Base-by-base conservation (phyloP, 1,284 basidiomycete species). In the Irpex sp. region DNA sequence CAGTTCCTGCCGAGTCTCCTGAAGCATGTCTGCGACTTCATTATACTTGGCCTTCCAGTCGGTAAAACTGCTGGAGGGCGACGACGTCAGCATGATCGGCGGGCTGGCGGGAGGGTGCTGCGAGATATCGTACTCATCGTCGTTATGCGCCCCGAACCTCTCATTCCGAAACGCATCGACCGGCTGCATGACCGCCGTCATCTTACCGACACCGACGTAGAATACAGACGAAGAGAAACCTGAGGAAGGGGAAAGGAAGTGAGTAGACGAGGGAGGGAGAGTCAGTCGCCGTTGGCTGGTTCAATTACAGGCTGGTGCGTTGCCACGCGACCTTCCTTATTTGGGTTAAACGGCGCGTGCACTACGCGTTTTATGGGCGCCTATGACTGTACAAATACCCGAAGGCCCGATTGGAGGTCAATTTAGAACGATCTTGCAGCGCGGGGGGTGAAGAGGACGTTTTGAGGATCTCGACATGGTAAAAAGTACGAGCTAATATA, bases 31-130 rank as follows among this genome's bases (percentile, higher is more conserved):
- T 61, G 89, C 84, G 59, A 91, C 89, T 76, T 94, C 90, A 73
- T 90, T 83, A 75, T 94, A 95, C 77, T 93, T 95, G 67, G 86
- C 78, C 69, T 88, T 87, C 87, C 93, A 96, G 76, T 95, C 90
- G 43, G 79, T 75, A 43, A 78, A 50, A 46, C 43, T 43, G 47
- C 33, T 33, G 57, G 4, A 57, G 53, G 21, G 2, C 17, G n/a
- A 4, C 6, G 13, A 13, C 15, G 26, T 35, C 6, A 35, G 21
- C 53, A 35, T 11, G 39, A 43, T 43, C 39, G 26, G 19, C 15
- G 53, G 15, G n/a, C 33, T 13, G 21, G 50, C 50, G 19, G n/a
- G 9, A 21, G 53, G 26, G 53, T 31, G 17, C 55, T 13, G 56
- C 31, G 47, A 63, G 58, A 51, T 51, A 61, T 37, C 37, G 62